These are phyloP conservation scores for Penicillium alfredii DNA, from an alignment of 495 filamentous ascomycete genomes.

Conservation along the genomic window DNA sequence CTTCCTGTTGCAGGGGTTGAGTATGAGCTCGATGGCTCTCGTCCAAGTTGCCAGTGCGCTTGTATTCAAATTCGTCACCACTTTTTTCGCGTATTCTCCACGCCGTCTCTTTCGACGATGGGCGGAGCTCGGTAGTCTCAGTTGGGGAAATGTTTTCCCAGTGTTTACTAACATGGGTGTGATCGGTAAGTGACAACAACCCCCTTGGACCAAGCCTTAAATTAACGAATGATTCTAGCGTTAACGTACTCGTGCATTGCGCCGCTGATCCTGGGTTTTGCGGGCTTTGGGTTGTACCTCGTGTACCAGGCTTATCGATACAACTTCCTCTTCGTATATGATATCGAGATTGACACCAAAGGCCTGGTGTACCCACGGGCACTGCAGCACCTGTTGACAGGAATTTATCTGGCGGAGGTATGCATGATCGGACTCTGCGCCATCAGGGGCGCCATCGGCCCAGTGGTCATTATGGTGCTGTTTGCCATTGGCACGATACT, in stretches of 20 bases:
- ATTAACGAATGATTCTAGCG: conserved; percentile 25
- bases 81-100: conserved; percentile 56
- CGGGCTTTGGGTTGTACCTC: conserved; percentile 67
- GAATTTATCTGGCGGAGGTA: conserved; percentile 74
- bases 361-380: conserved; percentile 83
- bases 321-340: conserved; percentile 85
- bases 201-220: background rate
- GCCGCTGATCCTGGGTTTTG: conserved; percentile 78
- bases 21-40: conserved; percentile 62
- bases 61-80: conserved; percentile 69
- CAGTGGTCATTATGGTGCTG: conserved; percentile 70
- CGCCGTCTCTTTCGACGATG: conserved; percentile 59
- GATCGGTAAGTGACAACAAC: conserved; percentile 48
- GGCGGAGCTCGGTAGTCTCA: conserved; percentile 52
- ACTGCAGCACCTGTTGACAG: conserved; percentile 77
- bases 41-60: conserved; percentile 69
- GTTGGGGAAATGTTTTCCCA: conserved; percentile 83
- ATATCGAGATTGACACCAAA: conserved; percentile 77
- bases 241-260: conserved; percentile 83
- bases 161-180: conserved; percentile 84
- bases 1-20: conserved; percentile 82
- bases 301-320: conserved; percentile 90
- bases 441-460: conserved; percentile 61
- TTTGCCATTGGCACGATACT: conserved; percentile 71
- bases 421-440: conserved; percentile 85